Base-by-base conservation (phyloP, 768 basidiomycete species). In the Heimioporus sp. region DNA sequence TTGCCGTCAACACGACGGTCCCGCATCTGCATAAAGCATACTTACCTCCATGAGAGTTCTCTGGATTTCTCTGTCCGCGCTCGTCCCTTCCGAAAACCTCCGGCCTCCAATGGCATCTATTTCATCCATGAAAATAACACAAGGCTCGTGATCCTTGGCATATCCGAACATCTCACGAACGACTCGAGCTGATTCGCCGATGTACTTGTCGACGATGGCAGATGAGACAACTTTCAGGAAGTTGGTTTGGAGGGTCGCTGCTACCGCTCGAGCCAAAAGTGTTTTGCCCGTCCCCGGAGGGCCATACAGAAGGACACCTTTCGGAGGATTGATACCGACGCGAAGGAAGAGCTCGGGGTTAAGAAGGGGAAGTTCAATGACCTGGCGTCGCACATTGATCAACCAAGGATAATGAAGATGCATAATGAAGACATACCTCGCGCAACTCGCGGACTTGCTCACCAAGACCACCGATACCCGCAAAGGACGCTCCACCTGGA, bases 81-180 rank as follows among this genome's bases (percentile, higher is more conserved):
- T 92, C 5, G 96, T 98, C 30, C 97, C 96, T 70, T 99, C 97
- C 5, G 88, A 91, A 80, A 90, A 90, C 40, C 87, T 73, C 53
- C 88, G 72, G 3, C 97, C 96, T 61, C 97, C 97, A 55, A 98
- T 99, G 30, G 97, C 97, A 69, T 99, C 97, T 62, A 93, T 93
- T 72, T 93, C 91, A 65, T 93, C 95, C 94, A 98, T 97, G 76
- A 97, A 97, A 61, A 97, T 97, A 51, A 97, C 92, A 67, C 93
- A 98, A 41, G 97, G 97, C 70, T 98, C 97, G 66, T 99, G 95
- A 69, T 99, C 96, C 54, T 78, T 81, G 12, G 97, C 97, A 70
- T 98, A 99, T 21, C 92, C 94, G 64, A 99, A 99, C 97, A 99
- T 98, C 71, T 99, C 97, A 59, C 97, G 82, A 21, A 99, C 87